Conservation (phyloP, 2,329 filamentous ascomycete species). For the Colletotrichum sojae region DNA sequence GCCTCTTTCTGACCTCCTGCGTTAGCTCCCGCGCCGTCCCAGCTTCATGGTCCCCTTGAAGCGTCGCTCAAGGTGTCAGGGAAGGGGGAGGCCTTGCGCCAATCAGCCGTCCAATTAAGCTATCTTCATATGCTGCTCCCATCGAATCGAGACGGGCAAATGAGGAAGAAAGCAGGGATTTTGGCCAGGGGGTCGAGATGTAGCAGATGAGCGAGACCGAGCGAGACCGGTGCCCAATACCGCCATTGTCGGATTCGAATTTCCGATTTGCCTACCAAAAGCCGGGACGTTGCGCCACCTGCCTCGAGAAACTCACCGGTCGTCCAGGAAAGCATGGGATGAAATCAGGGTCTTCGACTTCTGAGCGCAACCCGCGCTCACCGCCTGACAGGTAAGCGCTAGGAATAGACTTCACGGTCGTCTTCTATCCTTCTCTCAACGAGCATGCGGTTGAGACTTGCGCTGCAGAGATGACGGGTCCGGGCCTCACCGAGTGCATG, state of each 20-base stretch:
- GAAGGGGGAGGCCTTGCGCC: neutral
- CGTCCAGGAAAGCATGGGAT: neutral
- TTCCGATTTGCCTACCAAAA: too few relatives aligned
- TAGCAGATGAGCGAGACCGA: neutral
- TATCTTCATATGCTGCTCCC: neutral
- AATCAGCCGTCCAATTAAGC: constrained; percentile 7
- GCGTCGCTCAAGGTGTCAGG: neutral
- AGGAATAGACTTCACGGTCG: neutral
- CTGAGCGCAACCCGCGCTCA: neutral
- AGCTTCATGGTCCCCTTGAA: constrained; percentile 22
- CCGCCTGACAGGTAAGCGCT: neutral
- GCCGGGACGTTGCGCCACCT: too few relatives aligned
- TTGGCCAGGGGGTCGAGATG: neutral
- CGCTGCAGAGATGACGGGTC: neutral
- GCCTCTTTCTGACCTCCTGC: constrained; percentile 28
- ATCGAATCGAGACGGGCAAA: constrained; percentile 8
- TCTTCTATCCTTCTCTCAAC: neutral
- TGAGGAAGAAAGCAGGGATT: neutral
- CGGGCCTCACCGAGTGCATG: neutral
- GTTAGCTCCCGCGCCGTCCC: constrained; percentile 35
- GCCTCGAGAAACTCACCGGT: neutral
- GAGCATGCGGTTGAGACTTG: neutral
- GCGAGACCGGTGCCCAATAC: constrained; percentile 12
- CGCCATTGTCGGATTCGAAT: constrained; percentile 3
- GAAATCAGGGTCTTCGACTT: neutral